Conservation (phyloP, 257 asterid species). For the Lycium barbarum region DNA sequence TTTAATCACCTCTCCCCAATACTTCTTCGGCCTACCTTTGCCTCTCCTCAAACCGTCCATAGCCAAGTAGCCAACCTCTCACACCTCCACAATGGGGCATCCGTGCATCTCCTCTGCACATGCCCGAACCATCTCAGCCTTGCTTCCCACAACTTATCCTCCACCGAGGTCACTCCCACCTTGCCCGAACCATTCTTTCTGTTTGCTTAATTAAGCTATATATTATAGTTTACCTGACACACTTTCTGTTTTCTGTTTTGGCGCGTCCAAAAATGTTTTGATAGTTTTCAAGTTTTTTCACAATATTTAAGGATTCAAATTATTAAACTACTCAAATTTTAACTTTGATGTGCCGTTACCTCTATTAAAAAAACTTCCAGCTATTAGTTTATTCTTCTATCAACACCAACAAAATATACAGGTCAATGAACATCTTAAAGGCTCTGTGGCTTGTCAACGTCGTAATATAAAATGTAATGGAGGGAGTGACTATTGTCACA, state of each 20-base stretch:
- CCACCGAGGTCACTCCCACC: too few relatives aligned
- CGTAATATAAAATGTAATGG: neutral
- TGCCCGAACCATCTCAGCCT: too few relatives aligned
- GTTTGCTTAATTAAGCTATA: neutral
- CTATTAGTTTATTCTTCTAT: neutral
- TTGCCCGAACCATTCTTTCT: neutral
- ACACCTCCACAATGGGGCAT: too few relatives aligned
- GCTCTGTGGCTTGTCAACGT: neutral
- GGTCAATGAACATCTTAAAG: slow-evolving; percentile 16
- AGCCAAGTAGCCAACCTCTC: too few relatives aligned
- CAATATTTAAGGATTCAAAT: slow-evolving; percentile 20
- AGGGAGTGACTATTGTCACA: neutral
- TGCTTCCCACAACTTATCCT: too few relatives aligned
- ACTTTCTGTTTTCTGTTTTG: neutral
- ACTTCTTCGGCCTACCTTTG: too few relatives aligned
- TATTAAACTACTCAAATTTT: neutral
- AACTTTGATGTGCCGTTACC: neutral
- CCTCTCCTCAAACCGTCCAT: too few relatives aligned
- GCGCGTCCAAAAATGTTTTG: slow-evolving; percentile 5
- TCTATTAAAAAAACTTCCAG: neutral
- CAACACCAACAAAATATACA: neutral
- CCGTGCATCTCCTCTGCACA: too few relatives aligned
- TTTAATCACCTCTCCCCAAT: too few relatives aligned
- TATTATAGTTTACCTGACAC: neutral
- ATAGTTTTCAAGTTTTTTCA: neutral